phyloP scores from a whole-genome alignment of 179 eudicot species.

The Monotropa hypopitys region DNA sequence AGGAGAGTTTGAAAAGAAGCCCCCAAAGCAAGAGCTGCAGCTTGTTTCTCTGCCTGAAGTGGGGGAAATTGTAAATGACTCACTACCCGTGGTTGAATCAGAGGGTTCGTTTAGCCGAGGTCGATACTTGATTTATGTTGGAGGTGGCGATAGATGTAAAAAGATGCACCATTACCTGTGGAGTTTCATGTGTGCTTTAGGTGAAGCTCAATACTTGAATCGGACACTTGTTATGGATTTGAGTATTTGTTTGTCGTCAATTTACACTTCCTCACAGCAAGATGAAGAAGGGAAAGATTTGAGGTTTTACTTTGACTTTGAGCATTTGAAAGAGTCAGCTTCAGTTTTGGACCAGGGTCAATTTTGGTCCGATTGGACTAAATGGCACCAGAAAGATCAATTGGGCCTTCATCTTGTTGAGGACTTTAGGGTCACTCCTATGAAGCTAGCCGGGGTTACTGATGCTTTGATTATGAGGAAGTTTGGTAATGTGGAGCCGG shows the following conservation, averaged over 20 bases:
- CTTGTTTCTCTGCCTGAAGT: slow-evolving; percentile 37
- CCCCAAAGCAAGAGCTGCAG: slow-evolving; percentile 14
- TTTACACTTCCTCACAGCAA: slow-evolving; percentile 48
- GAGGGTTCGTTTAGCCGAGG: slow-evolving; percentile 53
- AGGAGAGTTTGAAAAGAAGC: slow-evolving; percentile 49
- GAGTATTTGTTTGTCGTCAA: slow-evolving; percentile 63
- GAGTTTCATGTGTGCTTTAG: slow-evolving; percentile 90
- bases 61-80: slow-evolving; percentile 66
- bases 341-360: slow-evolving; percentile 70
- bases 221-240: slow-evolving; percentile 83
- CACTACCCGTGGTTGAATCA: slow-evolving; percentile 67
- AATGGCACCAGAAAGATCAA: slow-evolving; percentile 55
- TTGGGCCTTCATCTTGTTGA: slow-evolving; percentile 56
- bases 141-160: slow-evolving; percentile 90
- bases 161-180: slow-evolving; percentile 83
- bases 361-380: slow-evolving; percentile 71
- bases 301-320: slow-evolving; percentile 79
- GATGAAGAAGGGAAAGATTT: slow-evolving; percentile 93
- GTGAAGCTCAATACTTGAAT: slow-evolving; percentile 92
- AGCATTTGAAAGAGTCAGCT: slow-evolving; percentile 80
- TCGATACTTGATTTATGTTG: slow-evolving; percentile 56
- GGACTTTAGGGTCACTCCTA: slow-evolving; percentile 61
- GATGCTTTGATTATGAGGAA: slow-evolving; percentile 71
- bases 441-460: slow-evolving; percentile 53
- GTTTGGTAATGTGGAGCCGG: slow-evolving; percentile 60